Conservation (phyloP, 176 grass and related monocot species). For the Hyparrhenia diplandra region DNA sequence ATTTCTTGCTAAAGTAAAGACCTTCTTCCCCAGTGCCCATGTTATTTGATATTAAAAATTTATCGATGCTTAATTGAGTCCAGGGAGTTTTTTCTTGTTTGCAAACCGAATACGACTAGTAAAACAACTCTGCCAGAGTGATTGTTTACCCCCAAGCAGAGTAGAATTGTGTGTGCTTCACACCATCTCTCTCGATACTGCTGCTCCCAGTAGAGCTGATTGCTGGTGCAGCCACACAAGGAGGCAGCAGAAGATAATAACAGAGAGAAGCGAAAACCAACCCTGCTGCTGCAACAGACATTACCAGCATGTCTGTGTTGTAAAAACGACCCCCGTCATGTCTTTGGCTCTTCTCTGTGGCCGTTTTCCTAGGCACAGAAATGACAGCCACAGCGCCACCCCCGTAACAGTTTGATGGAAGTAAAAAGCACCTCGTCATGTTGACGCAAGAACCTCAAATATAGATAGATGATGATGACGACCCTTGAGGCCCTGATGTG, state of each 20-base stretch:
- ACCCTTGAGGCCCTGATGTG: constrained; percentile 6
- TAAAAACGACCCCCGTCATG: neutral
- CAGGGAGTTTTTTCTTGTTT: neutral
- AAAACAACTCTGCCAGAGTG: constrained; percentile 11
- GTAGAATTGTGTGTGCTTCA: constrained; percentile 9
- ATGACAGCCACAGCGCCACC: neutral
- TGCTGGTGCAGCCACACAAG: neutral
- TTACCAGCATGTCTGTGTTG: neutral
- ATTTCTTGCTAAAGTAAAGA: neutral
- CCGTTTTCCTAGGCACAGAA: neutral
- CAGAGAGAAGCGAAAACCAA: neutral
- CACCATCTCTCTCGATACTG: neutral
- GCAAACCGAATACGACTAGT: neutral
- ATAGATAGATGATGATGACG: constrained; percentile 18
- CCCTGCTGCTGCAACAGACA: neutral
- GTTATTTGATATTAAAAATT: neutral
- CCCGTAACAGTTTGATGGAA: neutral
- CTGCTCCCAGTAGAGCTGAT: neutral
- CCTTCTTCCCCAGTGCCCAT: neutral
- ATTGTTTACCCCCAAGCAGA: constrained; percentile 4
- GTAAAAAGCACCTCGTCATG: neutral
- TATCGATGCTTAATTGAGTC: neutral
- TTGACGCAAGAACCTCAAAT: neutral
- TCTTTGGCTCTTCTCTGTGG: neutral
- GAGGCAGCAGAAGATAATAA: constrained; percentile 13